These are phyloP conservation scores for Furcasterigmium furcatum DNA, from an alignment of 2,329 filamentous ascomycete genomes.

Conservation along the genomic window DNA sequence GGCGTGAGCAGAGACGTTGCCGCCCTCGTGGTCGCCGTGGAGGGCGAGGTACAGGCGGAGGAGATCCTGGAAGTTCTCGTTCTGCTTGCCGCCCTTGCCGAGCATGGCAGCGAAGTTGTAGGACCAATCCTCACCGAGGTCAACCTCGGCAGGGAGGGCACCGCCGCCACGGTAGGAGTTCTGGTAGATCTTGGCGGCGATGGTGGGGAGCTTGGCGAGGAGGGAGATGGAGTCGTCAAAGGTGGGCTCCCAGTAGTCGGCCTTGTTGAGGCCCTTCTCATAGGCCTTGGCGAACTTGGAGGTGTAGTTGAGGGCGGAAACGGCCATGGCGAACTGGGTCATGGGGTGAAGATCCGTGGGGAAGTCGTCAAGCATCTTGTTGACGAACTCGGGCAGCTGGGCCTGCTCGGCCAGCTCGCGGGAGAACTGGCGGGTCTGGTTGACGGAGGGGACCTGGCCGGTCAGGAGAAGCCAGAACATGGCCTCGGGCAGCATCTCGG, in stretches of 20 bases:
- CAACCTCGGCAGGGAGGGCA: slow-evolving; percentile 71
- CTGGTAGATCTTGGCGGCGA: slow-evolving; percentile 97
- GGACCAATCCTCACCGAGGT: slow-evolving; percentile 89
- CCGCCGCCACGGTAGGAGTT: slow-evolving; percentile 77
- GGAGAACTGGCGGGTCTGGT: slow-evolving; percentile 79
- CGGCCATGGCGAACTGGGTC: slow-evolving; percentile 95
- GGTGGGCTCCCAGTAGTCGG: slow-evolving; percentile 97
- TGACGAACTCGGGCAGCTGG: slow-evolving; percentile 76
- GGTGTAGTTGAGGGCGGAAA: slow-evolving; percentile 92
- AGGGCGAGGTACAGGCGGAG: slow-evolving; percentile 92
- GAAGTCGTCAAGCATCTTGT: slow-evolving; percentile 85
- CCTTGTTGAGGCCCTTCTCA: slow-evolving; percentile 86
- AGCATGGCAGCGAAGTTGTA: slow-evolving; percentile 98
- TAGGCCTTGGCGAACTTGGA: slow-evolving; percentile 93
- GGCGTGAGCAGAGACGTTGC: slow-evolving; percentile 93
- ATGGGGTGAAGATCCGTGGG: slow-evolving; percentile 92
- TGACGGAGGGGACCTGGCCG: slow-evolving; percentile 80
- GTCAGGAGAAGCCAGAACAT: slow-evolving; percentile 99
- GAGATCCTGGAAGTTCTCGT: slow-evolving; percentile 94
- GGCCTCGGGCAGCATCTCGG: slow-evolving; percentile 96
- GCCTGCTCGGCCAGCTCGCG: slow-evolving; percentile 85
- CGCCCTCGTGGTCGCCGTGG: slow-evolving; percentile 96
- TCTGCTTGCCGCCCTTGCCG: slow-evolving; percentile 81
- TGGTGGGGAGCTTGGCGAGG: slow-evolving; percentile 92
- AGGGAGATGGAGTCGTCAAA: slow-evolving; percentile 94